Percentiles rank a stretch among this genome's conserved stretches.
Conservation (phyloP, 2,329 filamentous ascomycete species). For the Aspergillus sp. region DNA sequence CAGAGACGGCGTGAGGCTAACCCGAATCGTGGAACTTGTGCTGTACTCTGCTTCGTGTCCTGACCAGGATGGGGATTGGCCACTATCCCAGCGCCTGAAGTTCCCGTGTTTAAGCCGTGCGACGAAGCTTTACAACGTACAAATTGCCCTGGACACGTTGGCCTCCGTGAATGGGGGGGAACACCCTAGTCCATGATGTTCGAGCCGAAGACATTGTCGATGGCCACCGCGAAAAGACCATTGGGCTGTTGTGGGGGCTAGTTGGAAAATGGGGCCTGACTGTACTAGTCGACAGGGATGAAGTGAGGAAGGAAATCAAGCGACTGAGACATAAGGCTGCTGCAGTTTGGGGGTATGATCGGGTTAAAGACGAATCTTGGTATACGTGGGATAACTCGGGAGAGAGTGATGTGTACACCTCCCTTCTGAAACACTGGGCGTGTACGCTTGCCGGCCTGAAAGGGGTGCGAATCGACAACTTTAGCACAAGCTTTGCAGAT, state of each 20-base stretch:
- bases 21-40: slow-evolving; percentile 55
- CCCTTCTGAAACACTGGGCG: slow-evolving; percentile 55
- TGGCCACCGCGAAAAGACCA: slow-evolving; percentile 60
- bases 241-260: slow-evolving; percentile 57
- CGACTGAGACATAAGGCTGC: slow-evolving; percentile 33
- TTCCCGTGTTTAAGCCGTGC: slow-evolving; percentile 52
- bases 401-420: slow-evolving; percentile 24
- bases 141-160: slow-evolving; percentile 53
- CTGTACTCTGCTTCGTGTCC: slow-evolving; percentile 40
- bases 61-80: slow-evolving; percentile 38
- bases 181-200: slow-evolving; percentile 39
- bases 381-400: slow-evolving; percentile 17
- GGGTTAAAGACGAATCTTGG: slow-evolving; percentile 13
- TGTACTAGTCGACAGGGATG: slow-evolving; percentile 51
- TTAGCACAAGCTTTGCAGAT: slow-evolving; percentile 56
- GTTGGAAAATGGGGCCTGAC: slow-evolving; percentile 54
- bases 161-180: slow-evolving; percentile 38
- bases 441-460: slow-evolving; percentile 44
- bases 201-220: slow-evolving; percentile 57
- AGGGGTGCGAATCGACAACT: slow-evolving; percentile 46
- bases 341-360: slow-evolving; percentile 9
- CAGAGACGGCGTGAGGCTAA: slow-evolving; percentile 57
- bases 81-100: slow-evolving; percentile 55
- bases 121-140: slow-evolving; percentile 57
- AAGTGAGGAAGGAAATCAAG: slow-evolving; percentile 48